Conservation (phyloP, 2,329 filamentous ascomycete species). For the Ophiostoma novo-ulmi region DNA sequence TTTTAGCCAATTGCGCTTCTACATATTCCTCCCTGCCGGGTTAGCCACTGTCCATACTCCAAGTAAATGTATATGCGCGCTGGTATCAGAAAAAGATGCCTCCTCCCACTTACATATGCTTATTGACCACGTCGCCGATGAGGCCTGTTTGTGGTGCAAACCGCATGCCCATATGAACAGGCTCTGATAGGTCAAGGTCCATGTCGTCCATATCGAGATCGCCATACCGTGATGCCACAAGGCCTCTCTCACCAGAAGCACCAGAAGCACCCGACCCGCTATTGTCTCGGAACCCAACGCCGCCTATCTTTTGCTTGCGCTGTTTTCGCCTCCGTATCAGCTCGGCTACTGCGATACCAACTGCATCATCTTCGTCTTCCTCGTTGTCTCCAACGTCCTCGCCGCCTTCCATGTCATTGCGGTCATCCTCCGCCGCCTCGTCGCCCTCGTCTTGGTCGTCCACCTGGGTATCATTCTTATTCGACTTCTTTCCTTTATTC, state of each 20-base stretch:
- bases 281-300: constrained; percentile 50
- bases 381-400: constrained; percentile 21
- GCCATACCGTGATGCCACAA: constrained; percentile 12
- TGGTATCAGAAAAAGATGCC: not conserved
- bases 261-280: constrained; percentile 24
- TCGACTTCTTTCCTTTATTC: not conserved
- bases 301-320: constrained; percentile 46
- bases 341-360: constrained; percentile 43
- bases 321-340: constrained; percentile 50
- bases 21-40: constrained; percentile 75
- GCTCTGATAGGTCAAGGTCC: constrained; percentile 16
- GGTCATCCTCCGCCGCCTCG: not conserved
- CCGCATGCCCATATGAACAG: constrained; percentile 36
- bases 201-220: not conserved
- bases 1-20: constrained; percentile 72
- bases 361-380: constrained; percentile 23
- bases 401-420: constrained; percentile 22
- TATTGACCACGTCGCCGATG: constrained; percentile 60
- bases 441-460: not conserved
- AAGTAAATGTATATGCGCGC: not conserved
- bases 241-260: not conserved
- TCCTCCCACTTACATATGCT: constrained; percentile 61
- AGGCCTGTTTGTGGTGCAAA: constrained; percentile 70
- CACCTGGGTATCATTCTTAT: not conserved
- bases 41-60: constrained; percentile 45